Conservation (phyloP, 768 basidiomycete genomes). For the Russula sp. region DNA sequence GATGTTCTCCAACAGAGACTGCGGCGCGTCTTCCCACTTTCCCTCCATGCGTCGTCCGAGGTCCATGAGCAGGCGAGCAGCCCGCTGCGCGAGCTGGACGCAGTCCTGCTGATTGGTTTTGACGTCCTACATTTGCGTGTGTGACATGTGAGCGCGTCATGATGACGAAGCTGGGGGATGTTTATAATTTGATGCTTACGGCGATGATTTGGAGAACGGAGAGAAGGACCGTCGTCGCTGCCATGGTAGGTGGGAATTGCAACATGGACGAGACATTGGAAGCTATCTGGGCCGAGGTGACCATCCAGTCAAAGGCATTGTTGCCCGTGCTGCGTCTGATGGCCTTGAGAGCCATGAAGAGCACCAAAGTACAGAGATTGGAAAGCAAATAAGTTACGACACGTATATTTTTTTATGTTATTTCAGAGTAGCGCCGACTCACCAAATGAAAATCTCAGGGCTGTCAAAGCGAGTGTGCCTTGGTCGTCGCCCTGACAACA, state of each 20-base stretch:
- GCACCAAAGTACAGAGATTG: neutral
- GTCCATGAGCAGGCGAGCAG: conserved; percentile 25
- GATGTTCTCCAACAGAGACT: conserved; percentile 30
- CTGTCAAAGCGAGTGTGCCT: neutral
- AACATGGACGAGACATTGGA: conserved; percentile 19
- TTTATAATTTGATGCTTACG: conserved; percentile 9
- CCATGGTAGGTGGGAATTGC: conserved; percentile 26
- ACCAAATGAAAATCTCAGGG: neutral
- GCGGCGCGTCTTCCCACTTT: conserved; percentile 31
- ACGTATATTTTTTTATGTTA: neutral
- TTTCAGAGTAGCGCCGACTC: neutral
- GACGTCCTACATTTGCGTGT: conserved; percentile 23
- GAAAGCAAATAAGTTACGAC: neutral
- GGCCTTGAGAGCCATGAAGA: conserved; percentile 23
- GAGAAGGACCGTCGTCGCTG: conserved; percentile 24
- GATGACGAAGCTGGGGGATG: neutral
- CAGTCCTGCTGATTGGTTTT: conserved; percentile 31
- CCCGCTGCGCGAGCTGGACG: conserved; percentile 25
- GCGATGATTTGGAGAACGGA: conserved; percentile 26
- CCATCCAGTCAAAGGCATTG: conserved; percentile 26
- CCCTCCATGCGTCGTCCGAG: conserved; percentile 32
- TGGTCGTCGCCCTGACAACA: neutral
- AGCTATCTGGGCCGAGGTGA: conserved; percentile 21
- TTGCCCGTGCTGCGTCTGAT: conserved; percentile 23
- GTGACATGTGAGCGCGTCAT: neutral